Base-by-base conservation (phyloP, 768 basidiomycete species). In the Panus rudis region DNA sequence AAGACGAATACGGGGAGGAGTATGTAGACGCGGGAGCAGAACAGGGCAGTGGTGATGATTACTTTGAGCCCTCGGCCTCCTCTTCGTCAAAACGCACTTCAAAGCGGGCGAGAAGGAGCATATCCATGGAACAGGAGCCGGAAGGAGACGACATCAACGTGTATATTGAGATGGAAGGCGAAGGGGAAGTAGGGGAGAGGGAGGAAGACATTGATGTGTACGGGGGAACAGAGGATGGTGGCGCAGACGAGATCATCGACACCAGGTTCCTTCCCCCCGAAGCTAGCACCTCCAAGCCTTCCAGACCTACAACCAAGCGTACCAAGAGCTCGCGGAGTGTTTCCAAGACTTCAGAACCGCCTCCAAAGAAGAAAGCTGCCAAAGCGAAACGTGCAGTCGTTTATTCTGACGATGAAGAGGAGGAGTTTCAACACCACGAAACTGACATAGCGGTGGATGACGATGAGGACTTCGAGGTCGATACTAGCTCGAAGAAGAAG, bases 91-190 rank as follows among this genome's bases (percentile, higher is more conserved):
- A 35, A 35, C n/a, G n/a, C n/a, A 35, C 47, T 3, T 13, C 41
- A 35, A 61, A 57, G 43, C 46, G 56, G 25, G 45, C 25, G 2
- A 53, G 44, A 28, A 55, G 26, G 61, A 52, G 26, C 48, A 21
- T 58, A 50, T 27, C 19, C 16, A 14, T 50, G 39, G 45, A 56
- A n/a, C 63, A 65, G 49, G 52, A 54, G 23, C 33, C 21, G 16
- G 52, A 62, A 5, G 62, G 60, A 27, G 56, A 49, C 39, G 51
- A 56, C 11, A 41, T 45, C 39, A 41, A 51, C 46, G 40, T 59
- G 4, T 40, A 52, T 45, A 56, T 54, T 41, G n/a, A 53, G 35
- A 53, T 57, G 25, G 46, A 55, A 12, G 48, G 58, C 31, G 47
- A 55, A 13, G 45, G 49, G 6, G 61, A 63, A 14, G 54, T 57